A percentile compares a stretch with the other conserved stretches of the same genome.
phyloP scores from a whole-genome alignment of 1,139 yeast genomes.

The Sugiyamaella novakii region DNA sequence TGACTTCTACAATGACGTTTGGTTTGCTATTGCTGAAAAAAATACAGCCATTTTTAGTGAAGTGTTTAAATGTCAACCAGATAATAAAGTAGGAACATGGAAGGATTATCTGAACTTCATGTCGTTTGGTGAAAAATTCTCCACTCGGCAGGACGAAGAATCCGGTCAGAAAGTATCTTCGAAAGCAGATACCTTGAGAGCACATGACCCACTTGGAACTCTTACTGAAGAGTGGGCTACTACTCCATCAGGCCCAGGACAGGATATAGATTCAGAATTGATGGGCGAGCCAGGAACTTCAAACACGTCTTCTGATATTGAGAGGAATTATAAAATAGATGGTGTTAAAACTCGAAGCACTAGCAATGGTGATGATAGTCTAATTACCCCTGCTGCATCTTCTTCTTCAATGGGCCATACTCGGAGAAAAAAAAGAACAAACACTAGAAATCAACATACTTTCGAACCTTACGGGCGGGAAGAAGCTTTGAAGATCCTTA shows the following conservation, averaged over 20 bases:
- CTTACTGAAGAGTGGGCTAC: conserved; percentile 19
- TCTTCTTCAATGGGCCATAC: conserved; percentile 10
- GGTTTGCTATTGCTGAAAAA: conserved; percentile 82
- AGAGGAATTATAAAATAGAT: background rate
- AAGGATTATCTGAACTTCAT: conserved; percentile 74
- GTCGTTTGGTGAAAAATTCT: conserved; percentile 42
- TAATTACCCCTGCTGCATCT: conserved; percentile 16
- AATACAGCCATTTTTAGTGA: conserved; percentile 80
- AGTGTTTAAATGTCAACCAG: conserved; percentile 95
- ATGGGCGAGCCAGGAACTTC: conserved; percentile 12
- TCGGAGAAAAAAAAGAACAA: conserved; percentile 6
- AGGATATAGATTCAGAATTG: too few species aligned
- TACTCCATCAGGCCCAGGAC: too few species aligned
- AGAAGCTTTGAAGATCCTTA: conserved; percentile 73
- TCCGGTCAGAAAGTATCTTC: conserved; percentile 25
- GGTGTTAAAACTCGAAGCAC: background rate
- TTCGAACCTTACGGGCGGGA: conserved; percentile 65
- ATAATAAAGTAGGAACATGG: conserved; percentile 86
- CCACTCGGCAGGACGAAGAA: conserved; percentile 39
- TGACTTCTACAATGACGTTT: conserved; percentile 80
- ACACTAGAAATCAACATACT: background rate
- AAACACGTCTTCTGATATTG: conserved; percentile 9
- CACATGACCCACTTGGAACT: conserved; percentile 32
- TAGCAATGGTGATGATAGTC: too few species aligned
- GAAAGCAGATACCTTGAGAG: conserved; percentile 23